A percentile compares a stretch with the other conserved stretches of the same genome.
Evolutionary conservation across 2,329 filamentous ascomycete genomes (phyloP).

Genomic region (Ceratocystis cubensis): DNA sequence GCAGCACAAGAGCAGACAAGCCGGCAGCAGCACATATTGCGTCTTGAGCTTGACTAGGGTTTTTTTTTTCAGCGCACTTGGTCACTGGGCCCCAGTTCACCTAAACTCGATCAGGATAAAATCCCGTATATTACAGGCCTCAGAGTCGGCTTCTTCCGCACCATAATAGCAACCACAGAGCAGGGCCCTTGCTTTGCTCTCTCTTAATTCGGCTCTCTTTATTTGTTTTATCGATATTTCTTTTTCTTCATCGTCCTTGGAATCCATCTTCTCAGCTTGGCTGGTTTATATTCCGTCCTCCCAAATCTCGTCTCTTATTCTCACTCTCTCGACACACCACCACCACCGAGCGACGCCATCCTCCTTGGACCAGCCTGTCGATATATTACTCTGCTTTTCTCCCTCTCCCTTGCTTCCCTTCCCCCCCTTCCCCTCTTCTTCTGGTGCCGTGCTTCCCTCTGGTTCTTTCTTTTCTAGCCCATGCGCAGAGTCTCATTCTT

Average conservation of each 20-base stretch:
- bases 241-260: not conserved
- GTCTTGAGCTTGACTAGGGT: slow-evolving; percentile 16
- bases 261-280: not conserved
- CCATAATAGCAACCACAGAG: not conserved
- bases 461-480: not conserved
- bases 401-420: not conserved
- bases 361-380: no score
- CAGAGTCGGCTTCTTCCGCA: slow-evolving; percentile 2
- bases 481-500: not conserved
- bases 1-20: no score
- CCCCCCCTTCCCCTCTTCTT: not conserved
- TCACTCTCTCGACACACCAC: no score
- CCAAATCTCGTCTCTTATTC: no score
- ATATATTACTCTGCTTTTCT: not conserved
- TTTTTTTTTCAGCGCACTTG: slow-evolving; percentile 14
- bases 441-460: not conserved
- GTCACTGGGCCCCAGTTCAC: slow-evolving; percentile 15
- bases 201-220: not conserved
- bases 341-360: no score
- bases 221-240: not conserved
- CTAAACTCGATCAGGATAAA: slow-evolving; percentile 6
- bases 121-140: slow-evolving; percentile 10
- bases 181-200: not conserved
- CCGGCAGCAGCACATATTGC: not conserved
- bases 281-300: not conserved